A percentile compares a stretch with the other conserved stretches of the same genome.
These are phyloP conservation scores for Trematosphaeria pertusa DNA, from an alignment of 2,329 filamentous ascomycete genomes.

Conservation along the genomic window DNA sequence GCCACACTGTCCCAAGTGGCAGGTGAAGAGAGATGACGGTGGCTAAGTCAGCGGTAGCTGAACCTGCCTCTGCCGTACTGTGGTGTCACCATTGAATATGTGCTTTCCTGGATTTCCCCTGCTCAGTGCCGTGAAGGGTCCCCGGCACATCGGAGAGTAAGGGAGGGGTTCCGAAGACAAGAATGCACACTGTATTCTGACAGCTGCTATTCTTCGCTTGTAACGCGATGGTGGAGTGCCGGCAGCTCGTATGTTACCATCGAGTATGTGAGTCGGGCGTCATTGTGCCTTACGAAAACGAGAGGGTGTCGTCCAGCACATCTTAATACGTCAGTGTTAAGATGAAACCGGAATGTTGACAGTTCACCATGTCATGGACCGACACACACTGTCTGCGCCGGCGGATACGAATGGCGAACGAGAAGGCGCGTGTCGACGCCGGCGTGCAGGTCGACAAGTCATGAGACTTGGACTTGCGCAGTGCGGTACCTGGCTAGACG, in stretches of 20 bases:
- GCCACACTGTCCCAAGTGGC: conserved; percentile 21
- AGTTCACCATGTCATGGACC: conserved; percentile 2
- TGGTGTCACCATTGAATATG: conserved; percentile 30
- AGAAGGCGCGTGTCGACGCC: conserved; percentile 4
- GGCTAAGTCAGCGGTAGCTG: conserved; percentile 28
- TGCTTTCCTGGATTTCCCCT: conserved; percentile 33
- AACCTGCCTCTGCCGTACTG: conserved; percentile 34
- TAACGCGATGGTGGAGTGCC: too few relatives aligned
- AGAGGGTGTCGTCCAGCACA: conserved; percentile 6
- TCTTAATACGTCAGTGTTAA: conserved; percentile 21
- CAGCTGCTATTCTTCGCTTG: too few relatives aligned
- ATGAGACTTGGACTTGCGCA: conserved; percentile 23
- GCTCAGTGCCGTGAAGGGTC: conserved; percentile 19
- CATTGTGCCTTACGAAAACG: conserved; percentile 8
- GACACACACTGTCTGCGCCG: conserved; percentile 7
- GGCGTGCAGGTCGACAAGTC: conserved; percentile 20
- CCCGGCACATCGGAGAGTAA: conserved; percentile 33
- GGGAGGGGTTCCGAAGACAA: conserved; percentile 29
- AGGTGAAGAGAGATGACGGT: conserved; percentile 16
- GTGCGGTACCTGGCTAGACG: conserved; percentile 14
- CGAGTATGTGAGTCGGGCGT: conserved; percentile 10
- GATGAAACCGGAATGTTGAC: conserved; percentile 19
- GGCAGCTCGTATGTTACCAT: conserved; percentile 1
- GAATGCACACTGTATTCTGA: conserved; percentile 8
- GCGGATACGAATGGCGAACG: conserved; percentile 9